phyloP scores from a whole-genome alignment of 257 asterid genomes.

The Nicotiana undulata region DNA sequence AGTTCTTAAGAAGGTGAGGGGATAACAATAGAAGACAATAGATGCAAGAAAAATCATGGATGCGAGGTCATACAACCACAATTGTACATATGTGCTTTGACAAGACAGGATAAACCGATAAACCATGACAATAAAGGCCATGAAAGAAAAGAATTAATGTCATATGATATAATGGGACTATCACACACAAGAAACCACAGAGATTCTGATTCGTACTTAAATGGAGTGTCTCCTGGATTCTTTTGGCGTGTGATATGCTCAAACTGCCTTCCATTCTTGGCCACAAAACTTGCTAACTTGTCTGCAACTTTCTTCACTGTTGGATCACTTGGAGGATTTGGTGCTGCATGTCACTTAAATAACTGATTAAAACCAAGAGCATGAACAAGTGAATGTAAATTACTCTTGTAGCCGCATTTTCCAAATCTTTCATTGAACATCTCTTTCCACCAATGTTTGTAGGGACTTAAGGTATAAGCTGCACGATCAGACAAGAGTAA shows the following conservation, averaged over 20 bases:
- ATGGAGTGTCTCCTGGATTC: slow-evolving; percentile 96
- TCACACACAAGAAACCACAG: slow-evolving; percentile 1
- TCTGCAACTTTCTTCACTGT: slow-evolving; percentile 88
- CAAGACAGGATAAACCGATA: not conserved
- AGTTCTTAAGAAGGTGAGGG: not conserved
- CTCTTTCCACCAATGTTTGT: slow-evolving; percentile 69
- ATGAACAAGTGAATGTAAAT: slow-evolving; percentile 73
- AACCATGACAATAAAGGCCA: not conserved
- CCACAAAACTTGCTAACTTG: slow-evolving; percentile 93
- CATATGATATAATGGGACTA: not conserved
- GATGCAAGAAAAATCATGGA: not conserved
- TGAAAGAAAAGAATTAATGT: not conserved
- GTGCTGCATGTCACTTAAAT: slow-evolving; percentile 98
- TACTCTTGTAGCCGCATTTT: slow-evolving; percentile 82
- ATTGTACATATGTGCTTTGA: not conserved
- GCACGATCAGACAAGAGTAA: slow-evolving; percentile 72
- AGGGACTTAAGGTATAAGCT: slow-evolving; percentile 62
- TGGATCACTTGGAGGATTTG: slow-evolving; percentile 86
- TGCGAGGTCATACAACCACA: not conserved
- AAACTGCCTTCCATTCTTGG: slow-evolving; percentile 91
- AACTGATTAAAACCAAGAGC: slow-evolving; percentile 89
- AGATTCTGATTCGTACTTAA: slow-evolving; percentile 50
- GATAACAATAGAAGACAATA: not conserved
- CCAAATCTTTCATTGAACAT: slow-evolving; percentile 81
- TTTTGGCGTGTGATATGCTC: slow-evolving; percentile 85